Evolutionary conservation across 306 rosid genomes (phyloP).

Genomic region (Alnus rubra): DNA sequence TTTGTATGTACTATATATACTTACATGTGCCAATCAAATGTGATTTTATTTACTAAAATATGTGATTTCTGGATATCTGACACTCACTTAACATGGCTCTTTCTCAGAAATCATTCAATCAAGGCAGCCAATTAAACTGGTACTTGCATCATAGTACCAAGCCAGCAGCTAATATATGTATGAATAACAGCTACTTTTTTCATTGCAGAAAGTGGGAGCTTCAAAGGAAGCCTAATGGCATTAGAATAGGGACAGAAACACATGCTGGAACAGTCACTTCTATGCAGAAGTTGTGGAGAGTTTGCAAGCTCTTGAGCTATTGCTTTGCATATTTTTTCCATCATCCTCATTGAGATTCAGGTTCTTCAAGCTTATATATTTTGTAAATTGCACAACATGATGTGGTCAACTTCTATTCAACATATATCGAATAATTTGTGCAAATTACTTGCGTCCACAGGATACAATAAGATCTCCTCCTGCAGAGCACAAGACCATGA

Average conservation of each 20-base stretch:
- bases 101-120: neutral
- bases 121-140: neutral
- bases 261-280: conserved; percentile 55
- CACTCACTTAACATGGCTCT: neutral
- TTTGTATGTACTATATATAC: neutral
- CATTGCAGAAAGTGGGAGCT: conserved; percentile 48
- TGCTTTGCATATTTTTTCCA: conserved; percentile 77
- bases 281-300: conserved; percentile 70
- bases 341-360: conserved; percentile 82
- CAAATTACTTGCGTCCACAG: conserved; percentile 29
- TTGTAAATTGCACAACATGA: too few species aligned
- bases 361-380: conserved; percentile 18
- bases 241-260: conserved; percentile 62
- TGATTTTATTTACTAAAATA: neutral
- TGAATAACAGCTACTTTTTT: neutral
- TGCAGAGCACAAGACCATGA: conserved; percentile 72
- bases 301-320: conserved; percentile 71
- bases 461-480: conserved; percentile 75
- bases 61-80: neutral
- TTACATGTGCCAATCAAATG: neutral
- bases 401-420: neutral
- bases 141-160: neutral
- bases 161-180: neutral
- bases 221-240: conserved; percentile 64
- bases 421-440: neutral